A percentile compares a stretch with the other conserved stretches of the same genome.
Evolutionary conservation across 352 stramenopile genomes (phyloP).

Genomic region (Thraustotheca clavata): DNA sequence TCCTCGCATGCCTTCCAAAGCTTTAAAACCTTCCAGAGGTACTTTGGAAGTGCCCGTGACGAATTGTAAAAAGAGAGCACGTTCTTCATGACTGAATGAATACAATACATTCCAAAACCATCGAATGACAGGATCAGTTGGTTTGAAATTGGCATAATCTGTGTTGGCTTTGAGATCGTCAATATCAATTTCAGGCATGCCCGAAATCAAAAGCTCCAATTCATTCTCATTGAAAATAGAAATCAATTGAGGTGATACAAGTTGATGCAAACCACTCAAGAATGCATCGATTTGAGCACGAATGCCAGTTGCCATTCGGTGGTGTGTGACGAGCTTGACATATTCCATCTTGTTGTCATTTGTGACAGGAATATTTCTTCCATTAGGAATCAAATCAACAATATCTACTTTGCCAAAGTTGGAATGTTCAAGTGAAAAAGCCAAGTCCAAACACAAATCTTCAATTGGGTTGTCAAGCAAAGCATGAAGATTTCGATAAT

Average conservation of each 20-base stretch:
- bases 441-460: constrained; percentile 85
- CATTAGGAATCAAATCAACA: constrained; percentile 86
- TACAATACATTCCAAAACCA: constrained; percentile 94
- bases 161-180: constrained; percentile 91
- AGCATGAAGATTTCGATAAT: constrained; percentile 90
- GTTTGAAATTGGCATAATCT: constrained; percentile 90
- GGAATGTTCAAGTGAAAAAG: constrained; percentile 87
- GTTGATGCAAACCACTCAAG: constrained; percentile 85
- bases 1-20: constrained; percentile 97
- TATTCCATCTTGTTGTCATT: constrained; percentile 94
- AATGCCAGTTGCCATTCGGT: constrained; percentile 99
- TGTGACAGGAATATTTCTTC: constrained; percentile 77
- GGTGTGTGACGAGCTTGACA: constrained; percentile 92
- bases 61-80: constrained; percentile 90
- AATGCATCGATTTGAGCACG: constrained; percentile 90
- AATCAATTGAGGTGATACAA: constrained; percentile 86
- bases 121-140: constrained; percentile 82
- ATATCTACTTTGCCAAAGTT: constrained; percentile 86
- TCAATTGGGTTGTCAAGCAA: constrained; percentile 82
- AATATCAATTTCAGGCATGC: constrained; percentile 92
- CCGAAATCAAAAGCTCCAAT: constrained; percentile 88
- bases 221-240: constrained; percentile 93
- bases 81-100: constrained; percentile 86
- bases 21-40: constrained; percentile 96
- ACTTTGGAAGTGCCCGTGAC: constrained; percentile 90